Conservation (phyloP, 768 basidiomycete species). For the Termitomyces sp. region DNA sequence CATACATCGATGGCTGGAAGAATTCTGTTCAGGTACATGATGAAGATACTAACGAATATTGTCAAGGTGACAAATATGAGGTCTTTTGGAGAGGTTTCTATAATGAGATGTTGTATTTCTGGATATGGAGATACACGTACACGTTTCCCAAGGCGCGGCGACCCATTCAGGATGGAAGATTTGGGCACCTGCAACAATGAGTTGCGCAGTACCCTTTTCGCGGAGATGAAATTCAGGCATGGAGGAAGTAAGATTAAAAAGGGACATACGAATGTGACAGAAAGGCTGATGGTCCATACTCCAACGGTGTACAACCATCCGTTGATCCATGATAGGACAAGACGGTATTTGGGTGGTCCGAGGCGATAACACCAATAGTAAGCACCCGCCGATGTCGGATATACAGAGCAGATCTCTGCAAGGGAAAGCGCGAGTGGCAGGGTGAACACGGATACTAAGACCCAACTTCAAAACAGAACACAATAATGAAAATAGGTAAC, state of each 20-base stretch:
- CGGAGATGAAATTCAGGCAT: background rate
- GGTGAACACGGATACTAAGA: constrained; percentile 46
- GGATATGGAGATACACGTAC: constrained; percentile 23
- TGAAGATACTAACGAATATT: constrained; percentile 41
- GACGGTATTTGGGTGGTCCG: constrained; percentile 45
- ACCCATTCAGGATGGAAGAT: constrained; percentile 60
- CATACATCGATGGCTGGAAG: constrained; percentile 48
- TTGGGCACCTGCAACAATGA: constrained; percentile 54
- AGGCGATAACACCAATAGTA: constrained; percentile 69
- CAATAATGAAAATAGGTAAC: background rate
- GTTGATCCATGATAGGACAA: constrained; percentile 60
- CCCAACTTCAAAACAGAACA: constrained; percentile 33
- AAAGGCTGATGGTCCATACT: constrained; percentile 65
- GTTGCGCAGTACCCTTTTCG: constrained; percentile 32
- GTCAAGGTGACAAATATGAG: constrained; percentile 56
- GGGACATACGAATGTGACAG: constrained; percentile 53
- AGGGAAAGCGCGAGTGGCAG: constrained; percentile 50
- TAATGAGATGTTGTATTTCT: background rate
- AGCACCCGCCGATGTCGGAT: constrained; percentile 58
- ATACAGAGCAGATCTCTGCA: constrained; percentile 57
- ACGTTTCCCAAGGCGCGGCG: constrained; percentile 58
- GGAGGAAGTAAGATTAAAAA: background rate
- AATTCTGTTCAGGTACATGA: constrained; percentile 53
- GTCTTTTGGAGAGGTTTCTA: constrained; percentile 27
- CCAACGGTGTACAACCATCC: constrained; percentile 70